A percentile compares a stretch with the other conserved stretches of the same genome.
Evolutionary conservation across 495 filamentous ascomycete species (phyloP).

Genomic region (Xylaria bambusicola): DNA sequence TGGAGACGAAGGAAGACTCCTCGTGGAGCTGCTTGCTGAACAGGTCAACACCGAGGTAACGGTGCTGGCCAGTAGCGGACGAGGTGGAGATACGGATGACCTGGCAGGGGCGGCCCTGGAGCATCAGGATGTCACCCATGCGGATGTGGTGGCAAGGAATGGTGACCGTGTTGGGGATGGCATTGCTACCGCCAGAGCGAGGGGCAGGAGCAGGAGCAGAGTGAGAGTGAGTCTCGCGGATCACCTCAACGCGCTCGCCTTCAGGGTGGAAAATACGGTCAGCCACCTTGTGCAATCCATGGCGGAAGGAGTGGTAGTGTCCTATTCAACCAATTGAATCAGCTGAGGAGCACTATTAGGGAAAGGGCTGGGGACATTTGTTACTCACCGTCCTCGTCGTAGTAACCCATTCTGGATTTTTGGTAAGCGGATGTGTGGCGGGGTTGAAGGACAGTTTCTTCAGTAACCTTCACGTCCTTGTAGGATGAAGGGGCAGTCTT

Average conservation of each 20-base stretch:
- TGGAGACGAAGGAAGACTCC: slow-evolving; percentile 96
- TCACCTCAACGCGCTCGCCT: slow-evolving; percentile 61
- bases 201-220: slow-evolving; percentile 25
- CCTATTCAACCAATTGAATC: slow-evolving; percentile 53
- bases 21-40: slow-evolving; percentile 98
- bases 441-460: slow-evolving; percentile 48
- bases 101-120: slow-evolving; percentile 99
- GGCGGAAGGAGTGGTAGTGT: slow-evolving; percentile 91
- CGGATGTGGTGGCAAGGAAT: slow-evolving; percentile 99
- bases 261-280: slow-evolving; percentile 76
- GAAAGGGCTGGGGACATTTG: not conserved
- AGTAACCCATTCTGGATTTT: slow-evolving; percentile 91
- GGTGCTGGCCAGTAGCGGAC: slow-evolving; percentile 96
- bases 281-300: slow-evolving; percentile 79
- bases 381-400: slow-evolving; percentile 81
- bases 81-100: slow-evolving; percentile 99
- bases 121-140: slow-evolving; percentile 96
- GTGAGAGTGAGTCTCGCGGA: slow-evolving; percentile 39
- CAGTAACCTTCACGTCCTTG: slow-evolving; percentile 35
- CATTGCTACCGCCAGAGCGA: slow-evolving; percentile 35
- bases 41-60: slow-evolving; percentile 98
- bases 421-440: slow-evolving; percentile 33
- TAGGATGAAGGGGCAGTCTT: slow-evolving; percentile 43
- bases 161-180: slow-evolving; percentile 81
- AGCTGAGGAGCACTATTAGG: slow-evolving; percentile 18